phyloP scores from a whole-genome alignment of 2,329 filamentous ascomycete species.

The Pestalotiopsis sp. region DNA sequence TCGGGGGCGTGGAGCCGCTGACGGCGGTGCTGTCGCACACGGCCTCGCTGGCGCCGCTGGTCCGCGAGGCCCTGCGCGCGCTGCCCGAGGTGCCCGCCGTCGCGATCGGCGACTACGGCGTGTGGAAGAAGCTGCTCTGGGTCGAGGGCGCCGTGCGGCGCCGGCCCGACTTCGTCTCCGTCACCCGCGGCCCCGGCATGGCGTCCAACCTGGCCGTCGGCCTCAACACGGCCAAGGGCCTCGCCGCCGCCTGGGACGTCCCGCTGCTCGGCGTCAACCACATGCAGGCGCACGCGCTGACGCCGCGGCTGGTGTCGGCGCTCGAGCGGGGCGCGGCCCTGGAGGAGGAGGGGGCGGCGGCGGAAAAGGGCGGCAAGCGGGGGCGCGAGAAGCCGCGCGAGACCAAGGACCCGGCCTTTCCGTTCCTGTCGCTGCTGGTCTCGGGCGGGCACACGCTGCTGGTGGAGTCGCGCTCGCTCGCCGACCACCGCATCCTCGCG shows the following conservation, averaged over 20 bases:
- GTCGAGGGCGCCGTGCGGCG: constrained; percentile 35
- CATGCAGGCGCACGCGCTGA: constrained; percentile 96
- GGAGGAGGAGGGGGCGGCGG: neutral
- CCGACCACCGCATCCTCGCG: constrained; percentile 73
- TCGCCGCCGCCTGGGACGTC: constrained; percentile 80
- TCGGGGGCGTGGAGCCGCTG: constrained; percentile 79
- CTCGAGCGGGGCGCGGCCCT: constrained; percentile 41
- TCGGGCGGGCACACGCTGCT: constrained; percentile 93
- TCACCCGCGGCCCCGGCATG: constrained; percentile 92
- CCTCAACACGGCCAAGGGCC: constrained; percentile 82
- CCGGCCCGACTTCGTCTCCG: constrained; percentile 82
- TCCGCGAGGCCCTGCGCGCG: constrained; percentile 62
- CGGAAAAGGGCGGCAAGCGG: no score
- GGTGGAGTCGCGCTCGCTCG: constrained; percentile 70
- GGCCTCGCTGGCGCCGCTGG: constrained; percentile 66
- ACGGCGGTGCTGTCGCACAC: constrained; percentile 78
- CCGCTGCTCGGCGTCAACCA: constrained; percentile 89
- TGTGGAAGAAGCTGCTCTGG: constrained; percentile 20
- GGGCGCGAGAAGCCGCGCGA: neutral
- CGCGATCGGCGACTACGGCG: neutral
- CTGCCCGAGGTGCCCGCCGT: constrained; percentile 42
- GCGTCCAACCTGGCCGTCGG: constrained; percentile 75
- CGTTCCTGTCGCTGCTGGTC: constrained; percentile 85
- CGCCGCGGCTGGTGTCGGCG: constrained; percentile 74
- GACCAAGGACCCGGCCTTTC: constrained; percentile 60